Evolutionary conservation across 2,329 filamentous ascomycete species (phyloP).

Genomic region (Chrysoporthe deuterocubensis): DNA sequence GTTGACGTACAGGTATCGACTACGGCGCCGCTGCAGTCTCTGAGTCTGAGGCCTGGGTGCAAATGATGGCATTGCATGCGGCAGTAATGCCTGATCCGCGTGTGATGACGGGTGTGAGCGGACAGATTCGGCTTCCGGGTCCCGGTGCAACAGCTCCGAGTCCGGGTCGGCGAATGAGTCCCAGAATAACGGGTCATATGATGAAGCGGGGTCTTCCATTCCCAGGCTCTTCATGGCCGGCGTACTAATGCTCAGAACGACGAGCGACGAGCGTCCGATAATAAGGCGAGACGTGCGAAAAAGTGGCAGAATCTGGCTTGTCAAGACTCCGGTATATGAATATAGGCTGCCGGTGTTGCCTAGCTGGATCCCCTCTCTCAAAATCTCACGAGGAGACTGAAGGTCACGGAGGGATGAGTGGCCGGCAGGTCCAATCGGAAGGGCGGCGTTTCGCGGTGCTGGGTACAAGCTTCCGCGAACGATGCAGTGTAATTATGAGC

Average conservation of each 20-base stretch:
- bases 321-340: not conserved
- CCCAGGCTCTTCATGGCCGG: not conserved
- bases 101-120: constrained; percentile 24
- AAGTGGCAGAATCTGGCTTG: not conserved
- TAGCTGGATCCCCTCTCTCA: not conserved
- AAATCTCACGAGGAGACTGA: not conserved
- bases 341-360: not conserved
- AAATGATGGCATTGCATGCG: not conserved
- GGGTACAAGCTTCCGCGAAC: not conserved
- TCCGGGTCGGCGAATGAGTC: constrained; percentile 20
- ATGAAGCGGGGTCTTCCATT: constrained; percentile 17
- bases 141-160: constrained; percentile 2
- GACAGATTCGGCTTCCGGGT: constrained; percentile 26
- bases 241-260: not conserved
- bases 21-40: constrained; percentile 26
- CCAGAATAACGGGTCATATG: constrained; percentile 17
- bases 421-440: not conserved
- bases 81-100: constrained; percentile 18
- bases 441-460: not conserved
- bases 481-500: not conserved
- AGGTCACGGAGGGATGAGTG: not conserved
- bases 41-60: constrained; percentile 17
- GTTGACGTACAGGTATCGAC: constrained; percentile 23
- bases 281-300: not conserved
- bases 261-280: not conserved